Evolutionary conservation across 140 eudicot genomes (phyloP), one percentile per base, ranked within the genome.

Genomic region (Erigeron philadelphicus): DNA sequence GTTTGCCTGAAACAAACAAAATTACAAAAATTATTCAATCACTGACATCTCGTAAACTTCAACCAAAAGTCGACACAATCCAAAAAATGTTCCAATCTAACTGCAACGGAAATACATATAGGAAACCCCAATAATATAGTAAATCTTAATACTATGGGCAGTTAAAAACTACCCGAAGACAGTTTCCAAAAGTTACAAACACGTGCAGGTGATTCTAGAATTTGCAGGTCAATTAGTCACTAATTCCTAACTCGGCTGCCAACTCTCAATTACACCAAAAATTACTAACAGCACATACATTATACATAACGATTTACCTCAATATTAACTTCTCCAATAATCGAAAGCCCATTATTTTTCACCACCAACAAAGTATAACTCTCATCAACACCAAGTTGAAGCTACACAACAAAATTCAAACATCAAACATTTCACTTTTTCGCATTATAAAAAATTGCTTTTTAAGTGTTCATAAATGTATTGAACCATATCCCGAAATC

Each of bases 361-460:
- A 77, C 81, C 75, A 94, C 83, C 68, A 77, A 46, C 84, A 94
- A 84, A 12, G 86, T 80, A 72, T 94, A 89, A 73, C 91, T 94
- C 88, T 94, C 99, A 47, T 94, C 97, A 41, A 82, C 89, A 52
- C 97, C 99, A 69, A 89, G 85, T 80, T 84, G 87, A 68, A 94
- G 95, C 98, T 88, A 77, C 55, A 77, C 55, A 48, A 68, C 48
- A 46, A 56, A 66, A 65, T 61, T 19, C 61, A 75, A 81, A 61
- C 54, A 76, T 8, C 50, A 52, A 59, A 67, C 35, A 58, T 23
- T 49, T 54, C 66, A 78, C 70, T 12, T 55, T 48, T 43, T 45
- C 45, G 23, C 71, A 55, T 21, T 10, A 19, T 1, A 31, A 31
- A 31, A 31, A 31, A 31, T 31, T 0, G 38, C 5, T 31, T 1